Conservation (phyloP, 2,329 filamentous ascomycete species). For the Alternaria triticina region DNA sequence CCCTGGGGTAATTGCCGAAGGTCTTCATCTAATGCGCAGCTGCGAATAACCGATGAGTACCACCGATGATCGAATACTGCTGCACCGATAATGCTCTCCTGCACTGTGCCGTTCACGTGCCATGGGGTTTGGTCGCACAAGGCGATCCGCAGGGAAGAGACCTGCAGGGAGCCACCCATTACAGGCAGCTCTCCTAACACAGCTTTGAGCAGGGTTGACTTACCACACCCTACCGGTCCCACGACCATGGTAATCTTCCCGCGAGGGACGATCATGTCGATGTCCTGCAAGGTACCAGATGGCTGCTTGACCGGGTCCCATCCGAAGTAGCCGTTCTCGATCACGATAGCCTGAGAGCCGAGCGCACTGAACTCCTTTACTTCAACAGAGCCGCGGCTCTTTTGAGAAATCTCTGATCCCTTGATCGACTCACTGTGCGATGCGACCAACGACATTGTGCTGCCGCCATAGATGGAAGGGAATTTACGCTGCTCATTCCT, state of each 20-base stretch:
- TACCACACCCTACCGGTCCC: slow-evolving; percentile 61
- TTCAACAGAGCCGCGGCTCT: slow-evolving; percentile 30
- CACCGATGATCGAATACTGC: slow-evolving; percentile 45
- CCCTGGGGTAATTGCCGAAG: slow-evolving; percentile 40
- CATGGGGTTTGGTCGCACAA: slow-evolving; percentile 49
- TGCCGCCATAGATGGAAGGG: slow-evolving; percentile 25
- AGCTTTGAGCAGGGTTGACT: slow-evolving; percentile 55
- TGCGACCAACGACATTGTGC: slow-evolving; percentile 25
- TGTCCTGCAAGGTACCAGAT: slow-evolving; percentile 45
- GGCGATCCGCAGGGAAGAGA: slow-evolving; percentile 42
- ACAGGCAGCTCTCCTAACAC: slow-evolving; percentile 43
- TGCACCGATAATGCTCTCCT: slow-evolving; percentile 47
- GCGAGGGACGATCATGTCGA: slow-evolving; percentile 51
- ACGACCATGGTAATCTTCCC: slow-evolving; percentile 57
- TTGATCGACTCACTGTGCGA: slow-evolving; percentile 37
- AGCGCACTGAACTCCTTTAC: slow-evolving; percentile 26
- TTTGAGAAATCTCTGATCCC: slow-evolving; percentile 30
- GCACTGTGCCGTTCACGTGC: slow-evolving; percentile 47
- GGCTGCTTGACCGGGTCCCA: slow-evolving; percentile 54
- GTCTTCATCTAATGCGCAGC: slow-evolving; percentile 45
- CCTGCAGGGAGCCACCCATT: slow-evolving; percentile 38
- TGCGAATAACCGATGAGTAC: slow-evolving; percentile 46
- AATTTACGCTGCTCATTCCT: slow-evolving; percentile 30
- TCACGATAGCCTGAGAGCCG: slow-evolving; percentile 42
- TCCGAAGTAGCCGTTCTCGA: slow-evolving; percentile 56